These are phyloP conservation scores for Euphorbia pulcherrima DNA, from an alignment of 345 rosid genomes.

Conservation along the genomic window DNA sequence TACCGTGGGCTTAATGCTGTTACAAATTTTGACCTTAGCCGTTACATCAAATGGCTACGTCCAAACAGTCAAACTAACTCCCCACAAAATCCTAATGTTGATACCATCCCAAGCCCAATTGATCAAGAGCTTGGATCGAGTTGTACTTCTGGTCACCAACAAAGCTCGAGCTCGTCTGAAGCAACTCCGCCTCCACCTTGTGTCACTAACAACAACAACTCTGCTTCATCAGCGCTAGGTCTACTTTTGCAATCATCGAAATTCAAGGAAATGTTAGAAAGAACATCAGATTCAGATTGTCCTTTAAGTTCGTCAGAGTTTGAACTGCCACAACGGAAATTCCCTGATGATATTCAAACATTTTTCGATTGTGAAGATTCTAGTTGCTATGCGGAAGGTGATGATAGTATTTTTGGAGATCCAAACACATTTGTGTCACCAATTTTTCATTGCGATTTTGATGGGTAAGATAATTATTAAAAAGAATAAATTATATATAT, in stretches of 20 bases:
- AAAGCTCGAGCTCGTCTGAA: slow-evolving; percentile 3
- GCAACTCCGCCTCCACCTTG: slow-evolving; percentile 4
- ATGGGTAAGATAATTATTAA: slow-evolving; percentile 5
- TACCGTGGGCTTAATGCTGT: slow-evolving; percentile 91
- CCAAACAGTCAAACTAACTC: slow-evolving; percentile 23
- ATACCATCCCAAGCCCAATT: slow-evolving; percentile 15
- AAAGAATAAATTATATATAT: not conserved
- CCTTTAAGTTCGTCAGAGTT: slow-evolving; percentile 33
- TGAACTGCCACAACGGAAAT: slow-evolving; percentile 42
- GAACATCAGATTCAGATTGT: slow-evolving; percentile 36
- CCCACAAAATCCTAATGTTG: slow-evolving; percentile 16
- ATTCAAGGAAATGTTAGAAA: slow-evolving; percentile 66
- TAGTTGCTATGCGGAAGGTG: slow-evolving; percentile 38
- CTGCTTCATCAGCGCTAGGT: slow-evolving; percentile 49
- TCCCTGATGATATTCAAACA: slow-evolving; percentile 74
- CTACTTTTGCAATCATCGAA: slow-evolving; percentile 58
- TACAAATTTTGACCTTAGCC: slow-evolving; percentile 88
- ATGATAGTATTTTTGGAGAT: slow-evolving; percentile 54
- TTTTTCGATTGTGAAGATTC: slow-evolving; percentile 62
- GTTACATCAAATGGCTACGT: slow-evolving; percentile 65
- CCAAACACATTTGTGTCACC: slow-evolving; percentile 44
- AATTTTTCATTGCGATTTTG: slow-evolving; percentile 52
- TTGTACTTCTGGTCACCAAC: slow-evolving; percentile 13
- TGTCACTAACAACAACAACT: not conserved
- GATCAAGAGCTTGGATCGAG: slow-evolving; percentile 16